Conservation (phyloP, 192 early-diverging fungal genomes). For the Coemansia sp. region DNA sequence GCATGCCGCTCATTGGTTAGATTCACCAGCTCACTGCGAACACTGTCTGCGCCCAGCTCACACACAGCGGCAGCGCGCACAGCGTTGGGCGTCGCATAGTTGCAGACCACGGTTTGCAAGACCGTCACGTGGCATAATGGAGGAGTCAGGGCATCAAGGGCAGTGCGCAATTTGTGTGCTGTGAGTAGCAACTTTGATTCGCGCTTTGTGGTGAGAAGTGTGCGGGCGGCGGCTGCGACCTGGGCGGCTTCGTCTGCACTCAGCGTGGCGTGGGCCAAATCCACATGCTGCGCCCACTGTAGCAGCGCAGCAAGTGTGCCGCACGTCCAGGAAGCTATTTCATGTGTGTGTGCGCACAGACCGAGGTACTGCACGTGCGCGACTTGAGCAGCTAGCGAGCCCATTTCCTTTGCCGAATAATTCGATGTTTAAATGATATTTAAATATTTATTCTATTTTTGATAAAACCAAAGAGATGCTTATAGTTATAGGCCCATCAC, state of each 20-base stretch:
- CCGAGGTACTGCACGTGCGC: constrained; percentile 28
- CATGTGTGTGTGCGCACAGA: constrained; percentile 5
- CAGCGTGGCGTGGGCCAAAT: constrained; percentile 31
- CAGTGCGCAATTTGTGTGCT: not conserved
- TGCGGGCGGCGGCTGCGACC: not conserved
- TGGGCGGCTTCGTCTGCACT: not conserved
- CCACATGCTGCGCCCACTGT: constrained; percentile 35
- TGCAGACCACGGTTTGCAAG: not conserved
- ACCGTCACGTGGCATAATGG: not conserved
- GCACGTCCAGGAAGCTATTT: constrained; percentile 10
- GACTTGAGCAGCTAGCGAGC: constrained; percentile 31
- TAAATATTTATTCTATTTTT: no score
- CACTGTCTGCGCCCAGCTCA: no score
- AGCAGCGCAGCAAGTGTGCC: constrained; percentile 12
- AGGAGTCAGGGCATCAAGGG: not conserved
- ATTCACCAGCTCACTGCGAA: no score
- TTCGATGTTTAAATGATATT: no score
- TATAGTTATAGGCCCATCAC: no score
- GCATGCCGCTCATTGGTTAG: no score
- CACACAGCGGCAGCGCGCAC: not conserved
- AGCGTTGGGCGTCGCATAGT: not conserved
- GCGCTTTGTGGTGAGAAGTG: constrained; percentile 5
- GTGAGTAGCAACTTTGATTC: not conserved
- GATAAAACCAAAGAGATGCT: no score
- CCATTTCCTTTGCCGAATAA: not conserved